Conservation (phyloP, 805 yeast genomes). For the Jamesozyma jinghongensis region DNA sequence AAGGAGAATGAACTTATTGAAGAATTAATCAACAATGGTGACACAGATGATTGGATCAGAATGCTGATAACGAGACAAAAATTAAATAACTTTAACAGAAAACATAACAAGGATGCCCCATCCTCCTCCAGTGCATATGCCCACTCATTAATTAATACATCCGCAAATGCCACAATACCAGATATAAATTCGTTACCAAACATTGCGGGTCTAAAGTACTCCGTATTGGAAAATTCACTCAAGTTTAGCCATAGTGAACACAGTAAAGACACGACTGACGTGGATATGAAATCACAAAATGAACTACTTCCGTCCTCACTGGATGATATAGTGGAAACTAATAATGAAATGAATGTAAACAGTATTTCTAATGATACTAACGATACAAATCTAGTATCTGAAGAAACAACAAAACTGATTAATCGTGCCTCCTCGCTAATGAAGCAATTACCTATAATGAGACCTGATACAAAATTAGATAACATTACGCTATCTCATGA, state of each 20-base stretch:
- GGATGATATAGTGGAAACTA: not conserved
- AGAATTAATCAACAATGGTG: conserved; percentile 25
- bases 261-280: not conserved
- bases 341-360: not conserved
- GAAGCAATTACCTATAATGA: conserved; percentile 32
- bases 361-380: not conserved
- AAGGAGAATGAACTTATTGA: conserved; percentile 22
- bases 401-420: not conserved
- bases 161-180: conserved; percentile 7
- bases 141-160: not conserved
- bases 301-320: conserved; percentile 9
- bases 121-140: not conserved
- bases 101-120: conserved; percentile 1
- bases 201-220: conserved; percentile 20
- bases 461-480: conserved; percentile 26
- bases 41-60: conserved; percentile 33
- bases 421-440: conserved; percentile 27
- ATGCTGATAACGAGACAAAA: conserved; percentile 26
- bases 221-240: conserved; percentile 10
- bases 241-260: not conserved
- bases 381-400: conserved; percentile 1
- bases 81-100: conserved; percentile 17
- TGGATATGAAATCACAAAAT: not conserved
- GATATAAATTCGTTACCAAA: conserved; percentile 15
- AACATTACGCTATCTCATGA: conserved; percentile 26